Conservation (phyloP, 257 asterid genomes). For the Nemophila menziesii region DNA sequence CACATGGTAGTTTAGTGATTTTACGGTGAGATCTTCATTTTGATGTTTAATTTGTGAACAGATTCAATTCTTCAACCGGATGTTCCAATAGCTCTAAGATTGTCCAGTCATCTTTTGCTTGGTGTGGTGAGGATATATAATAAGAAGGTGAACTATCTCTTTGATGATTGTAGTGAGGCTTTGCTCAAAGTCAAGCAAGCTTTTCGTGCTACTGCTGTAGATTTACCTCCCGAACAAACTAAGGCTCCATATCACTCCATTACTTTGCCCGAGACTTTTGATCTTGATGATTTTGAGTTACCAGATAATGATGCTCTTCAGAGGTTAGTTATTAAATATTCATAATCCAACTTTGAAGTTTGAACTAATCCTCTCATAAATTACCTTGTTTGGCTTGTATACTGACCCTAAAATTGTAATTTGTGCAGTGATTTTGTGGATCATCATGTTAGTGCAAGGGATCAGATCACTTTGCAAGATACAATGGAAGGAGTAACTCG, state of each 20-base stretch:
- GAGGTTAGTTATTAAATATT: slow-evolving; percentile 45
- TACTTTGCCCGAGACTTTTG: slow-evolving; percentile 95
- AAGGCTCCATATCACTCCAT: slow-evolving; percentile 98
- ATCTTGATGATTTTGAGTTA: slow-evolving; percentile 97
- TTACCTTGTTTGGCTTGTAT: background rate
- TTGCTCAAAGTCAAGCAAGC: slow-evolving; percentile 93
- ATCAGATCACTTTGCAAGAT: slow-evolving; percentile 97
- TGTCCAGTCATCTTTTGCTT: slow-evolving; percentile 97
- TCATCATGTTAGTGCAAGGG: slow-evolving; percentile 95
- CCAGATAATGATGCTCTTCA: slow-evolving; percentile 88
- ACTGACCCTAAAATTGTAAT: slow-evolving; percentile 2
- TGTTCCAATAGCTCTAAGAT: slow-evolving; percentile 91
- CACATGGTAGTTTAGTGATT: too few relatives aligned
- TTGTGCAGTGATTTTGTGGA: slow-evolving; percentile 81
- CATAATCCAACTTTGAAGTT: background rate
- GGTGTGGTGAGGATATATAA: slow-evolving; percentile 96
- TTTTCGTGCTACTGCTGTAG: slow-evolving; percentile 95
- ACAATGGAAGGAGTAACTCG: slow-evolving; percentile 67
- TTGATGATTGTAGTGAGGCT: slow-evolving; percentile 96
- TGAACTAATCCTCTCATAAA: background rate
- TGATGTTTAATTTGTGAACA: slow-evolving; percentile 20
- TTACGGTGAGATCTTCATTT: too few relatives aligned
- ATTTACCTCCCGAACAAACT: slow-evolving; percentile 95
- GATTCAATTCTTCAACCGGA: slow-evolving; percentile 94
- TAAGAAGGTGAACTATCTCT: slow-evolving; percentile 92